These are phyloP conservation scores for Bassia scoparia DNA, from an alignment of 148 eudicot species.

Conservation along the genomic window DNA sequence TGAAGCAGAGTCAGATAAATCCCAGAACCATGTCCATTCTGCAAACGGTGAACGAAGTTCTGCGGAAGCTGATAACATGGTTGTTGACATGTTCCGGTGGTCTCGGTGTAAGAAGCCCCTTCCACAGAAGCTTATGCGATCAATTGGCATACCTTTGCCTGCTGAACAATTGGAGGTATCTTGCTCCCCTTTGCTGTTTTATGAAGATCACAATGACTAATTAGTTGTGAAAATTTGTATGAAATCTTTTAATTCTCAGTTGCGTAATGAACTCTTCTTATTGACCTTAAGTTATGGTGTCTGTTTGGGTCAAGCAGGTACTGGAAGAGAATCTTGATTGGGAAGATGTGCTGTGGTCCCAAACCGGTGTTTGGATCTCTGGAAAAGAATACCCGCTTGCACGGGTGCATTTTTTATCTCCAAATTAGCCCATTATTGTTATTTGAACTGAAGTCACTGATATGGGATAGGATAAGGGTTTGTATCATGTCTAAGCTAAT, in stretches of 20 bases:
- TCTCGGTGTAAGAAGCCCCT: slow-evolving; percentile 84
- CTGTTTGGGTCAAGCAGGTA: slow-evolving; percentile 41
- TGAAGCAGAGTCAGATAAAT: slow-evolving; percentile 57
- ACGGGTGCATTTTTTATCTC: slow-evolving; percentile 73
- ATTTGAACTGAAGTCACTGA: neutral
- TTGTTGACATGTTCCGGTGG: slow-evolving; percentile 79
- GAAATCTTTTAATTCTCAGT: neutral
- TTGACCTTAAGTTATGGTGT: neutral
- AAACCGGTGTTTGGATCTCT: slow-evolving; percentile 73
- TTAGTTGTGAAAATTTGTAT: neutral
- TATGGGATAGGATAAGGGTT: neutral
- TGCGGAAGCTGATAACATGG: slow-evolving; percentile 44
- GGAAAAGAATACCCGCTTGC: slow-evolving; percentile 84
- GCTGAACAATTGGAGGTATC: slow-evolving; percentile 79
- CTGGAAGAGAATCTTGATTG: slow-evolving; percentile 82
- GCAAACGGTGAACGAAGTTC: slow-evolving; percentile 53
- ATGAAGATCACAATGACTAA: neutral
- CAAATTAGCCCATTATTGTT: slow-evolving; percentile 34
- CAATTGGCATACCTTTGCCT: slow-evolving; percentile 83
- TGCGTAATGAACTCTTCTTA: neutral
- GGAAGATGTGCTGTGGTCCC: slow-evolving; percentile 93
- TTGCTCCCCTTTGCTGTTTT: slow-evolving; percentile 4
- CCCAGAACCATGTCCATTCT: slow-evolving; percentile 46
- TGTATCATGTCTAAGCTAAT: neutral
- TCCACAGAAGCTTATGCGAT: slow-evolving; percentile 65